Evolutionary conservation across 768 basidiomycete species (phyloP), one percentile per base, ranked within the genome.

Genomic region (Pleurotus eryngii): DNA sequence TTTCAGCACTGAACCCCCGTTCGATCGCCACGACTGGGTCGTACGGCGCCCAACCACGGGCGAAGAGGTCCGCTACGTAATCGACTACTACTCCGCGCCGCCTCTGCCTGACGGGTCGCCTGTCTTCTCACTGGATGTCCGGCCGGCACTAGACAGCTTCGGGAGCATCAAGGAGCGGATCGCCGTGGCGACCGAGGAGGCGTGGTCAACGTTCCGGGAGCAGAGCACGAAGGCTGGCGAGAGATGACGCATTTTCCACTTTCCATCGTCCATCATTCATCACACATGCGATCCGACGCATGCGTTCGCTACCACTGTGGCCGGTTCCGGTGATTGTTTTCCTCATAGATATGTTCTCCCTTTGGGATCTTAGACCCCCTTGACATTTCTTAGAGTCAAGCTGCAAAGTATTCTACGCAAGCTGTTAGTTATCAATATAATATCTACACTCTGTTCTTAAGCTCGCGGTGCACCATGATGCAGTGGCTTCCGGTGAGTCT

Each of bases 11-110:
- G 90, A 94, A 66, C 91, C 93, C 4, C 97, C 96, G 0, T 98
- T 99, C 67, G 97, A 99, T 68, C 87, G 97, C 6, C 97, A 99
- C 69, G 97, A 99, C 74, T 99, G 97, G 97, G 74, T 97, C 53
- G 81, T 99, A 55, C 89, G 89, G 27, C 86, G 96, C 51, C 85
- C 87, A 30, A 75, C 76, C 40, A 86, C 88, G 1, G 86, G 90
- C 15, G 83, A 90, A 63, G 89, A 93, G 71, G 87, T 93, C 51
- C 89, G 92, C 68, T 96, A 99, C 72, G 90, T 99, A 47, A 98
- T 99, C 64, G 97, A 99, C 76, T 99, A 99, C 74, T 98, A 98
- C 72, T 90, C 92, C 47, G 94, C 93, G 0, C 92, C 95, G 1
- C 84, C 90, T 2, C 87, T 95, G 56, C 79, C 84, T 6, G 90